These are phyloP conservation scores for Tolypocladium pustulatum DNA, from an alignment of 2,329 filamentous ascomycete genomes.

Conservation along the genomic window DNA sequence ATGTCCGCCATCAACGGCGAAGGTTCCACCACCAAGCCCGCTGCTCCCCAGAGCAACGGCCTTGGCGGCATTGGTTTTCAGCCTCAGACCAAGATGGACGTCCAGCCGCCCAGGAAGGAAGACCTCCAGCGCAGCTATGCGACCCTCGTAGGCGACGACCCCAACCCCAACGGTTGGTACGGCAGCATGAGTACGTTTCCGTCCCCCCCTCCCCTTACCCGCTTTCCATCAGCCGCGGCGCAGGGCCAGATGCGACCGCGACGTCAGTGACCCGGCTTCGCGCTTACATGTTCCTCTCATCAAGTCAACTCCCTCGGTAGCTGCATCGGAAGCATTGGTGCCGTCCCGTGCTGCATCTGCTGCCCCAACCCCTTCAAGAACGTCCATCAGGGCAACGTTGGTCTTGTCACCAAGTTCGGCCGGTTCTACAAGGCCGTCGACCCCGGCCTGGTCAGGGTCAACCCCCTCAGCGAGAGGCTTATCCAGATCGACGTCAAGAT, in stretches of 20 bases:
- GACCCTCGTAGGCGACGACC: constrained; percentile 50
- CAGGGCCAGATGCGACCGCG: background rate
- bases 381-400: constrained; percentile 87
- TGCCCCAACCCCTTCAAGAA: constrained; percentile 96
- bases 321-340: constrained; percentile 67
- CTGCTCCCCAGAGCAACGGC: constrained; percentile 4
- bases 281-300: background rate
- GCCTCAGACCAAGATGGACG: constrained; percentile 48
- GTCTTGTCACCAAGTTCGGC: constrained; percentile 91
- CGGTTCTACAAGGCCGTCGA: constrained; percentile 92
- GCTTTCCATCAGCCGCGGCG: background rate
- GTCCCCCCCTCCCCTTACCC: background rate
- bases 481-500: constrained; percentile 98
- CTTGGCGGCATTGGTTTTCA: constrained; percentile 32
- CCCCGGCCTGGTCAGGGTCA: constrained; percentile 93
- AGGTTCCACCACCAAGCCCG: constrained; percentile 19
- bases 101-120: constrained; percentile 70
- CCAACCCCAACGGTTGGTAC: constrained; percentile 76
- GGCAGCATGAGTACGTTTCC: constrained; percentile 62
- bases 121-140: constrained; percentile 82
- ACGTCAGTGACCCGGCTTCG: background rate
- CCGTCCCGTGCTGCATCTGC: constrained; percentile 81
- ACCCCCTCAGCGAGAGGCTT: constrained; percentile 82
- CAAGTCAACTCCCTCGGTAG: constrained; percentile 64
- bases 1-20: constrained; percentile 14